Percentiles rank a stretch among this genome's conserved stretches.
These are phyloP conservation scores for Austropuccinia psidii DNA, from an alignment of 1,284 basidiomycete genomes.

Conservation along the genomic window DNA sequence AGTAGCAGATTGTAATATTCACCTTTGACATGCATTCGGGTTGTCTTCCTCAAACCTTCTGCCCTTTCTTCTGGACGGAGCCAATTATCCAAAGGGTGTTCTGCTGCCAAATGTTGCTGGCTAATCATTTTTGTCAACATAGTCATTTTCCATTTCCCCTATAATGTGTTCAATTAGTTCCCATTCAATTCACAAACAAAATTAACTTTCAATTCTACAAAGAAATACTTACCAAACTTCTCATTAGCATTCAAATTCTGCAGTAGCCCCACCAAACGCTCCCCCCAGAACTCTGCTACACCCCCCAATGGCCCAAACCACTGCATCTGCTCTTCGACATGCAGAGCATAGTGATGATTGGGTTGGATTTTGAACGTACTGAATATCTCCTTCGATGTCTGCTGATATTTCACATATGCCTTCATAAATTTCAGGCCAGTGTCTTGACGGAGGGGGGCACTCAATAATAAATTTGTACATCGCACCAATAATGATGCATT, in stretches of 20 bases:
- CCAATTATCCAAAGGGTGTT: too few relatives aligned
- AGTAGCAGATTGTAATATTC: too few relatives aligned
- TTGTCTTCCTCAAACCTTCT: too few relatives aligned
- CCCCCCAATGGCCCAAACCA: not conserved
- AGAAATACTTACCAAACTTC: too few relatives aligned
- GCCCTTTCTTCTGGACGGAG: too few relatives aligned
- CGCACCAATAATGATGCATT: not conserved
- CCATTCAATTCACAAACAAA: too few relatives aligned
- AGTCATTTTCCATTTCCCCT: too few relatives aligned
- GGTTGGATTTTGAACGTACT: not conserved
- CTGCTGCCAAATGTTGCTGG: too few relatives aligned
- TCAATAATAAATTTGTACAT: not conserved
- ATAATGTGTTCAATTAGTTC: too few relatives aligned
- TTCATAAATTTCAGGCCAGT: not conserved
- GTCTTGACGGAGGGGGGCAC: not conserved
- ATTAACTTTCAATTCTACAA: too few relatives aligned
- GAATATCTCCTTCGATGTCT: not conserved
- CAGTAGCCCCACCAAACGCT: not conserved
- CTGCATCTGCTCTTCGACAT: not conserved
- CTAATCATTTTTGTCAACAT: too few relatives aligned
- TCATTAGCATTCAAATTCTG: not conserved
- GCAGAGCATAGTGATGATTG: not conserved
- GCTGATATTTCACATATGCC: not conserved
- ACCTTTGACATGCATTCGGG: too few relatives aligned
- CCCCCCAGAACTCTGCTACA: not conserved